Conservation (phyloP, 2,329 filamentous ascomycete species). For the Botrytis aclada region DNA sequence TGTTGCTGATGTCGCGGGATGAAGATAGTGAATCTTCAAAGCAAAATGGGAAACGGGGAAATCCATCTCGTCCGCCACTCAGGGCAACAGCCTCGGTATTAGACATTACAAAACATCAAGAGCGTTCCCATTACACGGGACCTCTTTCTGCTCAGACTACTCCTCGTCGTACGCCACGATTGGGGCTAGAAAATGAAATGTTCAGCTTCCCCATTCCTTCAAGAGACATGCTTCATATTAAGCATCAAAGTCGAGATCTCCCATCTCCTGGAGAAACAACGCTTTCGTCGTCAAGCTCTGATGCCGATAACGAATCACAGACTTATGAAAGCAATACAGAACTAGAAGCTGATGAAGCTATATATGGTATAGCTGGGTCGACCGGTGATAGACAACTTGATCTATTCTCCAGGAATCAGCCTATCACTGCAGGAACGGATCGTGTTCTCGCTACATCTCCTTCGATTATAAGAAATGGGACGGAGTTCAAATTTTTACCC, state of each 20-base stretch:
- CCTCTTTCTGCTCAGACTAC: conserved; percentile 24
- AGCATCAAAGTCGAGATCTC: conserved; percentile 26
- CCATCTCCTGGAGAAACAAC: conserved; percentile 35
- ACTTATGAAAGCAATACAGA: conserved; percentile 36
- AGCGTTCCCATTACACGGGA: conserved; percentile 18
- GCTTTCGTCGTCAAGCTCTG: conserved; percentile 30
- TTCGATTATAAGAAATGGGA: conserved; percentile 15
- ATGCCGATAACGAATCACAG: conserved; percentile 35
- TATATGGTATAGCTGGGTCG: not conserved
- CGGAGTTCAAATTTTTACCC: conserved; percentile 19
- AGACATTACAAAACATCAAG: conserved; percentile 20
- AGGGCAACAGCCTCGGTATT: conserved; percentile 27
- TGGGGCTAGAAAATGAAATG: conserved; percentile 17
- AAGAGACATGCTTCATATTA: conserved; percentile 19
- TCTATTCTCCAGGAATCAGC: conserved; percentile 34
- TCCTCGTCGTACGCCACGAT: conserved; percentile 23
- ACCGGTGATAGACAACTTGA: conserved; percentile 24
- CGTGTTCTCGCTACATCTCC: conserved; percentile 35
- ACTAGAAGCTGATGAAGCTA: conserved; percentile 19
- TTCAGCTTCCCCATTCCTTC: conserved; percentile 23
- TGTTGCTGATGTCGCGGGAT: conserved; percentile 13
- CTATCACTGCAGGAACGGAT: conserved; percentile 32
- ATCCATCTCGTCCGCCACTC: conserved; percentile 26
- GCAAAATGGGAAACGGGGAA: conserved; percentile 14
- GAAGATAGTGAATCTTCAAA: conserved; percentile 22